Evolutionary conservation across 495 filamentous ascomycete genomes (phyloP).

Genomic region (Xylona heveae): DNA sequence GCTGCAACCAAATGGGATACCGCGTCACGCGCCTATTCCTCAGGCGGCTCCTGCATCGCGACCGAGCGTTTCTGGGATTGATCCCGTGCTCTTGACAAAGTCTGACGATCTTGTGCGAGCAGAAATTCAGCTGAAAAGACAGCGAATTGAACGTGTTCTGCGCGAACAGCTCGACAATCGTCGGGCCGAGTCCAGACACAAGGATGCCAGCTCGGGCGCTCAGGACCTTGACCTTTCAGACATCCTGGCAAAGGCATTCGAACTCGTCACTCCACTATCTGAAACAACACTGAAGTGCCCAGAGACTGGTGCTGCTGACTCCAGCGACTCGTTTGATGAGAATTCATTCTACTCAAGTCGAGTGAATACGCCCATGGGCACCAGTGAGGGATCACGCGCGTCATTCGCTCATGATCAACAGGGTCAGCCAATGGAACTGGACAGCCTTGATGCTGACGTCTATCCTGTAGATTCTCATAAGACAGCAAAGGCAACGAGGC

Average conservation of each 20-base stretch:
- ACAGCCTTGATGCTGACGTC: slow-evolving; percentile 8
- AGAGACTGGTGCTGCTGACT: slow-evolving; percentile 28
- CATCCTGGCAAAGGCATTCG: slow-evolving; percentile 47
- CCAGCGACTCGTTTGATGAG: slow-evolving; percentile 69
- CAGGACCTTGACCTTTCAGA: slow-evolving; percentile 57
- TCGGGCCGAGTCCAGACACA: slow-evolving; percentile 29
- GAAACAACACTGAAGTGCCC: slow-evolving; percentile 23
- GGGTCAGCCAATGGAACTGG: slow-evolving; percentile 6
- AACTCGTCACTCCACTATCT: slow-evolving; percentile 44
- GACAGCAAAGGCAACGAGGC: slow-evolving; percentile 6
- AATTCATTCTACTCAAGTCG: slow-evolving; percentile 92
- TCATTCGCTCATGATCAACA: background rate
- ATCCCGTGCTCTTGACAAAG: slow-evolving; percentile 66
- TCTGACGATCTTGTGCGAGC: slow-evolving; percentile 66
- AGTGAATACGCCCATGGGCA: slow-evolving; percentile 26
- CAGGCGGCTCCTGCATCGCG: slow-evolving; percentile 4
- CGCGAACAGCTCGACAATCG: slow-evolving; percentile 53
- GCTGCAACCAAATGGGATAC: background rate
- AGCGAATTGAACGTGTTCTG: slow-evolving; percentile 56
- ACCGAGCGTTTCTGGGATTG: slow-evolving; percentile 27
- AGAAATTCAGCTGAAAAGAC: slow-evolving; percentile 59
- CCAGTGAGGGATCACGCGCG: slow-evolving; percentile 5
- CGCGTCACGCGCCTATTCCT: background rate
- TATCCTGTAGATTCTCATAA: background rate
- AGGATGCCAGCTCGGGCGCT: slow-evolving; percentile 33